These are phyloP conservation scores for Metschnikowia hibisci DNA, from an alignment of 805 yeast species.

Conservation along the genomic window DNA sequence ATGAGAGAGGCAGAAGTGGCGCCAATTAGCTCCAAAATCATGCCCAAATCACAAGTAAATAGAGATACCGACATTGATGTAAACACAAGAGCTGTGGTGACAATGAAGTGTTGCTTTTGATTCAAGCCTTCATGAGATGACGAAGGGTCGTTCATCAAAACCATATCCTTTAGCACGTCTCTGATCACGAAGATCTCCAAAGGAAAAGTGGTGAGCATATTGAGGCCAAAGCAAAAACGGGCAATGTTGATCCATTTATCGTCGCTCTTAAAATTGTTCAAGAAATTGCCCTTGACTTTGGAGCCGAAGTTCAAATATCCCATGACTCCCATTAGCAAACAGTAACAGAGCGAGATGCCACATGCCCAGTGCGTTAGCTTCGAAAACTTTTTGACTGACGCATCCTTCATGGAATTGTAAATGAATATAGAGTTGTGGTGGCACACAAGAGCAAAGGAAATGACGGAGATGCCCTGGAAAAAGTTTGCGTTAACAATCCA, in stretches of 20 bases:
- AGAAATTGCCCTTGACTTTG: slow-evolving; percentile 78
- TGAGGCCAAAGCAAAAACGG: slow-evolving; percentile 83
- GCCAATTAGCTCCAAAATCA: slow-evolving; percentile 84
- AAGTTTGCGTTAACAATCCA: slow-evolving; percentile 57
- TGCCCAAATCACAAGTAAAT: slow-evolving; percentile 83
- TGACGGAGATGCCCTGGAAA: slow-evolving; percentile 90
- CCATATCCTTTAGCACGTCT: slow-evolving; percentile 73
- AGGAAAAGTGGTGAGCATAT: slow-evolving; percentile 91
- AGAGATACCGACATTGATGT: slow-evolving; percentile 73
- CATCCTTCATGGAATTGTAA: slow-evolving; percentile 73
- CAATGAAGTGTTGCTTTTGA: slow-evolving; percentile 49
- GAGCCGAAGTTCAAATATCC: slow-evolving; percentile 76
- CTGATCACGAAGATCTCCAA: slow-evolving; percentile 86
- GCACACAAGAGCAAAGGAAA: slow-evolving; percentile 92
- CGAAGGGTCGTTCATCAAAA: slow-evolving; percentile 20
- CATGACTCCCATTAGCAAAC: slow-evolving; percentile 71
- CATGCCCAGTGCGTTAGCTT: slow-evolving; percentile 81
- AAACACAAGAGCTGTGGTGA: slow-evolving; percentile 64
- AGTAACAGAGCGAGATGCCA: slow-evolving; percentile 71
- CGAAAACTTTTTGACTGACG: slow-evolving; percentile 72
- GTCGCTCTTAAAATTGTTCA: slow-evolving; percentile 78
- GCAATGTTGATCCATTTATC: slow-evolving; percentile 81
- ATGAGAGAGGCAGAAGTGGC: slow-evolving; percentile 88
- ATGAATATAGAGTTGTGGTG: slow-evolving; percentile 93
- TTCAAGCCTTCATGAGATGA: slow-evolving; percentile 25